Base-by-base conservation (phyloP, 2,329 filamentous ascomycete species). In the Teratosphaeria epicoccoides region DNA sequence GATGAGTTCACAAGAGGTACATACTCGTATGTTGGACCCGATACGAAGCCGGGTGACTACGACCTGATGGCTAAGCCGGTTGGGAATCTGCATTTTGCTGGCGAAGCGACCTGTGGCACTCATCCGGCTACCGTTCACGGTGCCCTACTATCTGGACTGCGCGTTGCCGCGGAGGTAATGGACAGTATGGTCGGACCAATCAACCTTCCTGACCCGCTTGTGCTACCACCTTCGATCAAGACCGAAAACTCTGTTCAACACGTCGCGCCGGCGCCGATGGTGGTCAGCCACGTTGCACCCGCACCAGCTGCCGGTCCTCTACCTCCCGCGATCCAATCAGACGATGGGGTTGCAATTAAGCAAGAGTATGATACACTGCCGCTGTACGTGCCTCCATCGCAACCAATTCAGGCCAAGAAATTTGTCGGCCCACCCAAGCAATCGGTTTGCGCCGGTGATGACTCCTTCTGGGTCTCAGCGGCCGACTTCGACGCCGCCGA, bases 61-160 rank as follows among this genome's bases (percentile, higher is more conserved):
- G 88, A 97, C 66, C 75, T 82, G 26, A 95, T 98, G 87, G 88
- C 93, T 2, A 79, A 80, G 47, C 75, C 86, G 1, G 76, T 96
- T 26, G 90, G 88, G 26, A 95, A 94, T 57, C 74, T 98, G 7
- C 88, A 91, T 69, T 98, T 98, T 69, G 93, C 91, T 14, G 93
- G 93, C 46, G 93, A 98, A 70, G 93, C 95, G 55, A 98, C 94
- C 0, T 96, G 87, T 61, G 89, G 88, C 46, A 95, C 89, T 0
- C 90, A 98, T 66, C 93, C 94, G 11, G 93, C 94, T 26, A 98
- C 93, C 2, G 93, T 98, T 0, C 93, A 98, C 60, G 93, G 93
- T 5, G 94, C 93, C 7, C 98, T 97, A 65, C 75, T 98, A 3
- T 96, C 93, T 1, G 94, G 93, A 2, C 76, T 98, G 5, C 84